Evolutionary conservation across 2,329 filamentous ascomycete genomes (phyloP).

Genomic region (Podosphaera fusca): DNA sequence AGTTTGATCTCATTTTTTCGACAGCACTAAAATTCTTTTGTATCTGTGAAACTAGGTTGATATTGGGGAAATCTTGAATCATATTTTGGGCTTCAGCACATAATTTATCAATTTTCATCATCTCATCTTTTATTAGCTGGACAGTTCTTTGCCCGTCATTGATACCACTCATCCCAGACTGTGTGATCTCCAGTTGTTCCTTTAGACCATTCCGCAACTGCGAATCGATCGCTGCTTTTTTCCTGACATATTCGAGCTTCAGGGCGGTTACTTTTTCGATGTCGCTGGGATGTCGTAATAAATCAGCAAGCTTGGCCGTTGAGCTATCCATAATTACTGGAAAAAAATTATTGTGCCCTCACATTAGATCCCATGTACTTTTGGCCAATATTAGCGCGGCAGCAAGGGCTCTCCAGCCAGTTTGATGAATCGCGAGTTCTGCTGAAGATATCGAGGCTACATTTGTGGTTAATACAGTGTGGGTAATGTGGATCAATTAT

Average conservation of each 20-base stretch:
- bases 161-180: slow-evolving; percentile 75
- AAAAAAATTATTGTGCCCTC: too few relatives aligned
- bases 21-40: slow-evolving; percentile 92
- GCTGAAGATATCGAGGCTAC: too few relatives aligned
- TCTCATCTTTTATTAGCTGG: slow-evolving; percentile 85
- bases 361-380: too few relatives aligned
- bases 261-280: slow-evolving; percentile 83
- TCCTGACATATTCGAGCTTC: slow-evolving; percentile 81
- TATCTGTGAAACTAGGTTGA: slow-evolving; percentile 78
- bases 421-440: not conserved
- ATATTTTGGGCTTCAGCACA: slow-evolving; percentile 95
- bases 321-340: slow-evolving; percentile 14
- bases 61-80: slow-evolving; percentile 87
- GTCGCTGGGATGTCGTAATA: slow-evolving; percentile 87
- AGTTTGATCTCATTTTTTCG: slow-evolving; percentile 74
- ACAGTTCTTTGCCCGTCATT: slow-evolving; percentile 80
- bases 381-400: too few relatives aligned
- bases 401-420: not conserved
- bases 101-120: slow-evolving; percentile 94
- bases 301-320: slow-evolving; percentile 53
- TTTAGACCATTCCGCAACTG: slow-evolving; percentile 73
- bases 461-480: too few relatives aligned
- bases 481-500: too few relatives aligned
- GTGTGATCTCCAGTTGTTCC: slow-evolving; percentile 84
- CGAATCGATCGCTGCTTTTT: slow-evolving; percentile 76